Evolutionary conservation across 2,329 filamentous ascomycete species (phyloP).

Genomic region (Lachnellula subtilissima): DNA sequence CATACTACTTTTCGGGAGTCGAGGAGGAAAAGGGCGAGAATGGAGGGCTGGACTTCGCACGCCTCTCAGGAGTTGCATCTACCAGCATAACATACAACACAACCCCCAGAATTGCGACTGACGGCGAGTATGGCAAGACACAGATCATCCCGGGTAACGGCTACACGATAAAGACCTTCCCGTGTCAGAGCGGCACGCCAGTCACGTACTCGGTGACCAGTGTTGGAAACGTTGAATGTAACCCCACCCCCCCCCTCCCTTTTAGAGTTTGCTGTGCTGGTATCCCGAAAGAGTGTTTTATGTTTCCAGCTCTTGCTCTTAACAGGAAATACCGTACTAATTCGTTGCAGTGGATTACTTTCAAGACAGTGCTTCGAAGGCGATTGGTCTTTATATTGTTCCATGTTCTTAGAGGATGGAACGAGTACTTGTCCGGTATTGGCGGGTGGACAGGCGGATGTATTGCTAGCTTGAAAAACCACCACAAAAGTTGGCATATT

Average conservation of each 20-base stretch:
- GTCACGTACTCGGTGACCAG: conserved; percentile 18
- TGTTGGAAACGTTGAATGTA: conserved; percentile 17
- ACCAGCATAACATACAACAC: conserved; percentile 15
- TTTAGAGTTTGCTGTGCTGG: too few species aligned
- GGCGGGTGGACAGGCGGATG: not conserved
- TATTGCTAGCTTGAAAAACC: not conserved
- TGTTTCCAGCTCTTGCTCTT: too few species aligned
- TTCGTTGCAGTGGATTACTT: conserved; percentile 20
- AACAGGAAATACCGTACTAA: too few species aligned
- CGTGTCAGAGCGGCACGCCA: conserved; percentile 18
- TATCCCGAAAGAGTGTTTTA: too few species aligned
- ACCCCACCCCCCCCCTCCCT: too few species aligned
- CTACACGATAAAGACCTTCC: conserved; percentile 27
- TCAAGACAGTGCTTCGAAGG: conserved; percentile 18
- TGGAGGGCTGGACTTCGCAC: conserved; percentile 26
- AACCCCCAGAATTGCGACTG: conserved; percentile 18
- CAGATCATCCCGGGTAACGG: conserved; percentile 28
- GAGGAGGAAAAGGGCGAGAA: conserved; percentile 23
- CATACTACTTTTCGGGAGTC: conserved; percentile 25
- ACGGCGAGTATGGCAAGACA: conserved; percentile 22
- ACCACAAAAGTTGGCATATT: not conserved
- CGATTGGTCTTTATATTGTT: conserved; percentile 29
- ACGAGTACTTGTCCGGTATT: not conserved
- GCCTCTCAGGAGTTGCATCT: conserved; percentile 16
- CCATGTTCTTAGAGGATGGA: conserved; percentile 19